phyloP scores from a whole-genome alignment of 345 rosid species.

The Ricinus communis region DNA sequence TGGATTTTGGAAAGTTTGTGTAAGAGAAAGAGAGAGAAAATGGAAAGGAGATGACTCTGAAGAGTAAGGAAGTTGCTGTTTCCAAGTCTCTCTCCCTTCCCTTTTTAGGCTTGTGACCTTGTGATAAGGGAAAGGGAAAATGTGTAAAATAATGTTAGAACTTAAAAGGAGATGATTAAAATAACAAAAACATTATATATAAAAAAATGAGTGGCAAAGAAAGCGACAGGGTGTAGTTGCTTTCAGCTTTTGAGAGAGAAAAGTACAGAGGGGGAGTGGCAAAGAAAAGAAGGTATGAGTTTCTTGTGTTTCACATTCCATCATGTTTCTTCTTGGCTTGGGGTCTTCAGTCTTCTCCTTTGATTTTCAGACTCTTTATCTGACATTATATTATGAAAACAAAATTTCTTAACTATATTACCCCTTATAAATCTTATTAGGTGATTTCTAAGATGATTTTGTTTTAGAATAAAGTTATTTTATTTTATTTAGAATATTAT shows the following conservation, averaged over 20 bases:
- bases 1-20: constrained; percentile 3
- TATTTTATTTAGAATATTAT: too few species aligned
- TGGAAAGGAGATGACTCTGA: constrained; percentile 32
- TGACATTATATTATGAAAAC: too few species aligned
- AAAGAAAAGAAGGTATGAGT: constrained; percentile 1
- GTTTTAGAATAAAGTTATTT: too few species aligned
- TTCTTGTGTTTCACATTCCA: constrained; percentile 32
- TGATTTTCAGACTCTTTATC: too few species aligned
- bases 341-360: not conserved
- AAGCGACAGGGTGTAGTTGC: constrained; percentile 53
- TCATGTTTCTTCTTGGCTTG: constrained; percentile 3
- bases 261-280: constrained; percentile 10
- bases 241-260: constrained; percentile 39
- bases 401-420: too few species aligned
- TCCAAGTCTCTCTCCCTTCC: constrained; percentile 28
- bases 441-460: too few species aligned
- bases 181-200: not conserved
- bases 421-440: too few species aligned
- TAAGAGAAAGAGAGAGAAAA: not conserved
- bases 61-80: constrained; percentile 18
- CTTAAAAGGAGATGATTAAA: constrained; percentile 4
- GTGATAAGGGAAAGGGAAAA: constrained; percentile 11
- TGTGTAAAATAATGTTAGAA: constrained; percentile 6
- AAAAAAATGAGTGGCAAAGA: constrained; percentile 49
- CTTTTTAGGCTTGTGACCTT: constrained; percentile 39